Evolutionary conservation across 2,329 filamentous ascomycete species (phyloP), one percentile per base, ranked within the genome.

Genomic region (Ascochyta koolunga): DNA sequence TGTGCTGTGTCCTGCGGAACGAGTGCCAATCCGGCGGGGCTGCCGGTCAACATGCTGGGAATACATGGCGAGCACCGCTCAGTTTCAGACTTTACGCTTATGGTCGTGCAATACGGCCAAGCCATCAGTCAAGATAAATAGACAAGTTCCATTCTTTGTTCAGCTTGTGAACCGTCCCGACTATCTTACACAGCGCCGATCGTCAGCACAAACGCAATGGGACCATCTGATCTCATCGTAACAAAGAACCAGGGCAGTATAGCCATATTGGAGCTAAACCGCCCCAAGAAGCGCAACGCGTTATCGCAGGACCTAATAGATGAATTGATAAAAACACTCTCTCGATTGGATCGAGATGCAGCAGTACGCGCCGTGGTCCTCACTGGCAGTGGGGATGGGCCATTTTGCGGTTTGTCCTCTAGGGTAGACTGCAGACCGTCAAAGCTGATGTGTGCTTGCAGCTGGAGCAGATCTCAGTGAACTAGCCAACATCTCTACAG

Each of bases 401-500:
- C 97, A 72, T 70, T 70, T 46, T 65, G 65, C 40, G 68, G 93
- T 93, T 25, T 76, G 80, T 82, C 18, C 72, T 15, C 19, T 35
- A 15, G 25, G 29, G 13, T 22, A 27, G n/a, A 31, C 27, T 27
- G 16, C 19, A 58, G 7, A 16, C n/a, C 24, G 25, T 33, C 27
- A 15, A 33, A n/a, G 51, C 50, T 65, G 40, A 66, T 43, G 32
- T 31, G 32, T 36, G 27, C 24, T 22, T 43, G 48, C 57, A 79
- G 93, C 93, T 48, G 93, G 93, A 45, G 93, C 93, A 51, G 93
- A 98, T 76, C 96, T 98, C 79, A 96, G 96, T 78, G 93, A 98
- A 78, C 96, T 98, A 91, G 88, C 89, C 13, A 86, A 89, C 45
- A 84, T 97, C 35, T 91, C 88, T 46, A 97, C 97, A 76, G 84